These are phyloP conservation scores for Pseudoperonospora humuli DNA, from an alignment of 352 stramenopile genomes.

Conservation along the genomic window DNA sequence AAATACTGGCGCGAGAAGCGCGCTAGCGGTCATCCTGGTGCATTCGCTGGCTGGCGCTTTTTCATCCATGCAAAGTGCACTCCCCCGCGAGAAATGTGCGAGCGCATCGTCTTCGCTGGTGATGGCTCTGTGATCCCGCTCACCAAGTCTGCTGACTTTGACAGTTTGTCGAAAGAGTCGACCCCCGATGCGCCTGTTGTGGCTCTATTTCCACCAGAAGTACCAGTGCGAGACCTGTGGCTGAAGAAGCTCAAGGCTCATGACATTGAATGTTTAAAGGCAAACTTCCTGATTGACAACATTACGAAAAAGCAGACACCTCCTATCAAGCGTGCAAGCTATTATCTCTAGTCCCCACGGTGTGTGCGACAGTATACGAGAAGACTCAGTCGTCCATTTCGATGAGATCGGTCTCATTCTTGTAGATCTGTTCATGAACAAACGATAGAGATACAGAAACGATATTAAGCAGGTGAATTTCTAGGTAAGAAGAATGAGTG, in stretches of 20 bases:
- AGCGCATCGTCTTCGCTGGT: slow-evolving; percentile 55
- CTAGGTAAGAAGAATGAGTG: not conserved
- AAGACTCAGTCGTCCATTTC: slow-evolving; percentile 23
- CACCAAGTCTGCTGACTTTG: slow-evolving; percentile 45
- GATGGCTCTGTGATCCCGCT: slow-evolving; percentile 52
- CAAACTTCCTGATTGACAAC: slow-evolving; percentile 79
- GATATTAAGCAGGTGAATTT: slow-evolving; percentile 7
- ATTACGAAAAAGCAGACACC: slow-evolving; percentile 74
- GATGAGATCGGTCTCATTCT: slow-evolving; percentile 35
- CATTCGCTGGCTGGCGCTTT: slow-evolving; percentile 62
- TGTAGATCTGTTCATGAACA: slow-evolving; percentile 38
- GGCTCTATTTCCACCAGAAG: slow-evolving; percentile 45
- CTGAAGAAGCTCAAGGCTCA: slow-evolving; percentile 62
- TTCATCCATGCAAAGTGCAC: slow-evolving; percentile 69
- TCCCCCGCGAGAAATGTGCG: slow-evolving; percentile 74
- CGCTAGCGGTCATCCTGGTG: slow-evolving; percentile 36
- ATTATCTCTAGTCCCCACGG: slow-evolving; percentile 30
- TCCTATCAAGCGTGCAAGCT: slow-evolving; percentile 41
- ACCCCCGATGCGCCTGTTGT: slow-evolving; percentile 42
- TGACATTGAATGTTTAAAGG: slow-evolving; percentile 67
- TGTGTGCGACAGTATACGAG: slow-evolving; percentile 1
- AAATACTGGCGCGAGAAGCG: slow-evolving; percentile 60
- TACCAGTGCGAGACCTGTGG: slow-evolving; percentile 54
- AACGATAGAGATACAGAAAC: slow-evolving; percentile 12
- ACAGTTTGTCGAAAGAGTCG: slow-evolving; percentile 22